Evolutionary conservation across 352 stramenopile species (phyloP), one percentile per base, ranked within the genome.

Genomic region (Blastocystis sp.): DNA sequence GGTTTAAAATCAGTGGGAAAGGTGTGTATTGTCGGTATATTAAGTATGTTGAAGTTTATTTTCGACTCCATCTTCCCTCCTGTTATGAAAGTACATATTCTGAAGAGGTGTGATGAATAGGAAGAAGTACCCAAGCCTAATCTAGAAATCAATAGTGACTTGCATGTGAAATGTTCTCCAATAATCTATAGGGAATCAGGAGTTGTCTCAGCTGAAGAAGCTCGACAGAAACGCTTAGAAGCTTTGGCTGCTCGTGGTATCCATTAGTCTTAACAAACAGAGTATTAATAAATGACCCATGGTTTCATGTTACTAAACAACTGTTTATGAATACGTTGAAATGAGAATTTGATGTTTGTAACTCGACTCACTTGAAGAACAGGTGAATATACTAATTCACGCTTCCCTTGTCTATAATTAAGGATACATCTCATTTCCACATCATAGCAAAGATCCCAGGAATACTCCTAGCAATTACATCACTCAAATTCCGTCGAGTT

Each of bases 51-150:
- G 1, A 52, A 46, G 63, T 83, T 83, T 42, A 29, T 66, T 37
- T 83, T 83, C 54, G 52, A 83, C 51, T 83, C 71, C 11, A 46
- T 83, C 12, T 83, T 83, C 71, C 71, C 71, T 19, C 71, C 71
- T 52, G 12, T 61, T 7, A 61, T 61, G 2, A 3, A 61, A 32
- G 54, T 61, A 5, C 12, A 14, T 14, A 14, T 12, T 3, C 3
- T 0, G 12, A 7, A 16, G 6, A 77, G 1, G 29, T 19, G 14
- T 52, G 9, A 66, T 19, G 21, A 39, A 35, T 51, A 59, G 21
- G 66, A 59, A 29, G 39, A 42, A 78, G 14, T 27, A 39, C 66
- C 66, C 42, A 27, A 46, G 32, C 63, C 63, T 51, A 5, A 24
- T 16, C 49, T 32, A n/a, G 63, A 12, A 46, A 14, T 37, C 27